Evolutionary conservation across 2,329 filamentous ascomycete species (phyloP).

Genomic region (Neonectria punicea): DNA sequence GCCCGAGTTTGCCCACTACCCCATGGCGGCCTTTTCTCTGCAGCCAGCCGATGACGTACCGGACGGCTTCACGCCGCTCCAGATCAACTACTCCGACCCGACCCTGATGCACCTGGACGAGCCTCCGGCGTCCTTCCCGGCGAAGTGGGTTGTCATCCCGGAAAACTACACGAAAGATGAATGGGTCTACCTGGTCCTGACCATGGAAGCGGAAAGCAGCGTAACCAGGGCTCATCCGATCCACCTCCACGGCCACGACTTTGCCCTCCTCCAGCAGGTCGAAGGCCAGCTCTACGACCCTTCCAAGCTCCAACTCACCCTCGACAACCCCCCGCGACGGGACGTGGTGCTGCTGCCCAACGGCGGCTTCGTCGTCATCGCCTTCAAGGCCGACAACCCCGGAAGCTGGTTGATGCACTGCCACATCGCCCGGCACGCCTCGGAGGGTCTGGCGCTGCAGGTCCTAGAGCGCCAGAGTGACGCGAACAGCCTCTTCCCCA

Average conservation of each 20-base stretch:
- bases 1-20: conserved; percentile 22
- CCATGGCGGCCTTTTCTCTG: conserved; percentile 25
- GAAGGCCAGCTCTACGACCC: conserved; percentile 24
- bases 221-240: conserved; percentile 31
- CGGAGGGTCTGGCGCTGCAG: conserved; percentile 39
- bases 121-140: no score
- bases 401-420: conserved; percentile 61
- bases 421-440: conserved; percentile 60
- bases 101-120: conserved; percentile 28
- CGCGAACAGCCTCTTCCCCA: conserved; percentile 17
- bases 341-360: conserved; percentile 60
- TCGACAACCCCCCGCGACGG: conserved; percentile 59
- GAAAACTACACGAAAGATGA: conserved; percentile 33
- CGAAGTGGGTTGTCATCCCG: conserved; percentile 35
- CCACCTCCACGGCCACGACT: conserved; percentile 40
- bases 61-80: conserved; percentile 24
- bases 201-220: conserved; percentile 20
- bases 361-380: conserved; percentile 57
- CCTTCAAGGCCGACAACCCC: conserved; percentile 59
- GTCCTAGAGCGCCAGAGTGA: conserved; percentile 35
- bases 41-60: conserved; percentile 15
- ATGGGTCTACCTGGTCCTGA: conserved; percentile 34
- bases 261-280: conserved; percentile 33
- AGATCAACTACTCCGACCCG: conserved; percentile 33
- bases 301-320: conserved; percentile 23